Conservation (phyloP, 345 rosid species). For the Viola odorata region DNA sequence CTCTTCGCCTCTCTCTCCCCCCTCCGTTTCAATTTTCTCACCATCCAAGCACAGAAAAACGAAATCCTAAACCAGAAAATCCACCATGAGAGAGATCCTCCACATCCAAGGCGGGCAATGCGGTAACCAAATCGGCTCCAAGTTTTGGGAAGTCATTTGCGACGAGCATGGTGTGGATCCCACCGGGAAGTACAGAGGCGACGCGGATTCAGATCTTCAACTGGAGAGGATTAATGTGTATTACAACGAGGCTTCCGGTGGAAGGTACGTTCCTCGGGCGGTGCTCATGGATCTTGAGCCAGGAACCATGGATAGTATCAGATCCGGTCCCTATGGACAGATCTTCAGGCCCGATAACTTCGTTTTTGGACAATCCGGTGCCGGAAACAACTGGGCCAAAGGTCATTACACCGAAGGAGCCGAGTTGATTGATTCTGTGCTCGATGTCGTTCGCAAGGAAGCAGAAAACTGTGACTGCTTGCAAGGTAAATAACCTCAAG, state of each 20-base stretch:
- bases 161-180: constrained; percentile 92
- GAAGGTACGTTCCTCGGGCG: constrained; percentile 87
- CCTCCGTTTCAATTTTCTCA: neutral
- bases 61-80: neutral
- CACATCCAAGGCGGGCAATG: constrained; percentile 97
- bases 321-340: constrained; percentile 87
- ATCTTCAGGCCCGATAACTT: constrained; percentile 85
- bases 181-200: constrained; percentile 70
- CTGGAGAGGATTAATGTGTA: constrained; percentile 91
- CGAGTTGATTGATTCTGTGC: constrained; percentile 87
- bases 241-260: constrained; percentile 91
- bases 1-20: neutral
- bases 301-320: constrained; percentile 95
- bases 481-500: constrained; percentile 48
- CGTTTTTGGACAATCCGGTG: constrained; percentile 81
- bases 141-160: constrained; percentile 98
- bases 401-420: constrained; percentile 98
- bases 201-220: constrained; percentile 49
- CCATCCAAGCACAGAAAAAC: neutral
- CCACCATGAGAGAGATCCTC: constrained; percentile 83
- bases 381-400: constrained; percentile 86
- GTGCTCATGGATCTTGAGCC: constrained; percentile 99
- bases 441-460: constrained; percentile 93
- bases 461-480: constrained; percentile 98
- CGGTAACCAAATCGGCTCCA: constrained; percentile 98